phyloP scores from a whole-genome alignment of 352 stramenopile species.

The Phytophthora fragariae region DNA sequence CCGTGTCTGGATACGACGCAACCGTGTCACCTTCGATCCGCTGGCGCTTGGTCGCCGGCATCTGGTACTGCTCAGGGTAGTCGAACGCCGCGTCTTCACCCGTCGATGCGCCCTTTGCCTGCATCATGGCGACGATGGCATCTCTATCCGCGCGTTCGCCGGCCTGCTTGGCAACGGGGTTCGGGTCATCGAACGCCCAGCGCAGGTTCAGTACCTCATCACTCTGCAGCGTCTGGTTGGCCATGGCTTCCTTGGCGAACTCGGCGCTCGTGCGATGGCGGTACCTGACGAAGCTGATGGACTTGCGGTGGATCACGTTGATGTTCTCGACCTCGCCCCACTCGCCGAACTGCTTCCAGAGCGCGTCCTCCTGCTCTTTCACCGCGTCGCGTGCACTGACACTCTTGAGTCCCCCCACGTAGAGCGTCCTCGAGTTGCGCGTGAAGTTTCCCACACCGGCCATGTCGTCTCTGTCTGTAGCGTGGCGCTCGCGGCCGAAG shows the following conservation, averaged over 20 bases:
- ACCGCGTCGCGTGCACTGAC: conserved; percentile 50
- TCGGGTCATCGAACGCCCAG: conserved; percentile 95
- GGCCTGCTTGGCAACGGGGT: conserved; percentile 92
- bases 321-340: conserved; percentile 95
- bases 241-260: conserved; percentile 92
- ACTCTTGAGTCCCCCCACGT: conserved; percentile 87
- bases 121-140: conserved; percentile 87
- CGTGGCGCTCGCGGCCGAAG: conserved; percentile 93
- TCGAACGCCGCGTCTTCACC: conserved; percentile 70
- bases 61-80: conserved; percentile 82
- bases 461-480: conserved; percentile 94
- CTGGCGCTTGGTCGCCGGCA: conserved; percentile 74
- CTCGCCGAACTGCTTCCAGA: conserved; percentile 92
- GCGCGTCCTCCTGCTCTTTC: conserved; percentile 65
- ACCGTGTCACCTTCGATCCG: conserved; percentile 68
- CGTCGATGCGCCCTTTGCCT: conserved; percentile 69
- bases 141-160: conserved; percentile 89
- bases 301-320: conserved; percentile 93
- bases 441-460: conserved; percentile 92
- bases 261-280: conserved; percentile 81
- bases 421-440: conserved; percentile 91
- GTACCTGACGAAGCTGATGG: conserved; percentile 92
- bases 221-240: conserved; percentile 87
- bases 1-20: conserved; percentile 78
- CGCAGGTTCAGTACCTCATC: conserved; percentile 93